Evolutionary conservation across 2,329 filamentous ascomycete genomes (phyloP).

Genomic region (Phialocephala subalpina): DNA sequence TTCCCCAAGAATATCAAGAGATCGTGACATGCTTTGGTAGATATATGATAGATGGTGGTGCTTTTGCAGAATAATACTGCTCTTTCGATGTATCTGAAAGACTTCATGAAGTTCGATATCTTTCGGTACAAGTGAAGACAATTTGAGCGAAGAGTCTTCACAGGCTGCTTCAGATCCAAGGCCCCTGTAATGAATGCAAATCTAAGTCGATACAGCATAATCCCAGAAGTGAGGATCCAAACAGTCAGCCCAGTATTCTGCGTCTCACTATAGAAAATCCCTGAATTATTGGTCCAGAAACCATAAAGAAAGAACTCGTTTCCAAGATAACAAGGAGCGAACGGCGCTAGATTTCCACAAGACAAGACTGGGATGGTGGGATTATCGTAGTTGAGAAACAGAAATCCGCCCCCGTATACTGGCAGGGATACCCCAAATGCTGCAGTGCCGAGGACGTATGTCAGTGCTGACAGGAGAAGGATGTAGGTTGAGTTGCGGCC

Average conservation of each 20-base stretch:
- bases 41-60: neutral
- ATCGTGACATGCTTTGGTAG: neutral
- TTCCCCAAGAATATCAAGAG: neutral
- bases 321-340: slow-evolving; percentile 15
- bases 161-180: neutral
- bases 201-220: slow-evolving; percentile 13
- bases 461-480: neutral
- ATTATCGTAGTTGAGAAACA: neutral
- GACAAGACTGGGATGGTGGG: neutral
- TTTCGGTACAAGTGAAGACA: too few species aligned
- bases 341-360: slow-evolving; percentile 19
- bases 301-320: slow-evolving; percentile 21
- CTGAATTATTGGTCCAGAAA: slow-evolving; percentile 3
- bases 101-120: neutral
- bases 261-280: slow-evolving; percentile 1
- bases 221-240: slow-evolving; percentile 13
- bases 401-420: neutral
- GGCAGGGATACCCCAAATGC: slow-evolving; percentile 15
- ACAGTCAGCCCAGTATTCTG: slow-evolving; percentile 15
- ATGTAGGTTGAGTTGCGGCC: slow-evolving; percentile 17
- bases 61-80: neutral
- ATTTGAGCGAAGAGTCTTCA: neutral
- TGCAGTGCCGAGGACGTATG: slow-evolving; percentile 8
- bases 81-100: neutral
- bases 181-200: neutral